Evolutionary conservation across 345 rosid species (phyloP).

Genomic region (Psidium friedrichsthalianum): DNA sequence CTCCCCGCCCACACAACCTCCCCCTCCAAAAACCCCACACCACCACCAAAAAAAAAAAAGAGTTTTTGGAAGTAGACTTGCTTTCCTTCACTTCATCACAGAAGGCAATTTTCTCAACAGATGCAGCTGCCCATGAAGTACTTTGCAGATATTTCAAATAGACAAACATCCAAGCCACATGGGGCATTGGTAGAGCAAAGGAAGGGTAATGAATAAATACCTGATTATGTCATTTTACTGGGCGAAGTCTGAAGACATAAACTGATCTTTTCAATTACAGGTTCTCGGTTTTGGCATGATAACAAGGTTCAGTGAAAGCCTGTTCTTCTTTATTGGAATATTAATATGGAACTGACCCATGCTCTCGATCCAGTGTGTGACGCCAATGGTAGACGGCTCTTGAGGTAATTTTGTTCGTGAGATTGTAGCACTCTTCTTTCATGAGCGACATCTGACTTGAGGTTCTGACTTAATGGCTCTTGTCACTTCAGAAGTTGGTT

Average conservation of each 20-base stretch:
- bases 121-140: constrained; percentile 87
- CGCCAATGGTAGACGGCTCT: constrained; percentile 78
- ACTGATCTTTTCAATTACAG: constrained; percentile 35
- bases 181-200: constrained; percentile 99
- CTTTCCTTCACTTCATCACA: constrained; percentile 26
- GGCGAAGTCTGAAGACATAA: constrained; percentile 2
- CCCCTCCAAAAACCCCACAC: background rate
- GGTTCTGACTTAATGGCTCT: constrained; percentile 10
- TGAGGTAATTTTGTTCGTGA: constrained; percentile 42
- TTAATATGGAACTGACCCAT: constrained; percentile 11
- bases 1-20: background rate
- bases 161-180: constrained; percentile 99
- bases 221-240: constrained; percentile 1
- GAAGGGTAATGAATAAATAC: constrained; percentile 57
- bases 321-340: background rate
- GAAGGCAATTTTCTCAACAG: constrained; percentile 90
- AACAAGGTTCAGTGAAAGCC: constrained; percentile 64
- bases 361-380: constrained; percentile 61
- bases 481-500: constrained; percentile 74
- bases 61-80: background rate
- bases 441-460: constrained; percentile 1
- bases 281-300: constrained; percentile 97
- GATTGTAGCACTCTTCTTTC: background rate
- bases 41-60: no score
- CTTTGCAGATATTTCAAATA: constrained; percentile 82